Evolutionary conservation across 2,329 filamentous ascomycete genomes (phyloP).

Genomic region (Stemphylium lycopersici): DNA sequence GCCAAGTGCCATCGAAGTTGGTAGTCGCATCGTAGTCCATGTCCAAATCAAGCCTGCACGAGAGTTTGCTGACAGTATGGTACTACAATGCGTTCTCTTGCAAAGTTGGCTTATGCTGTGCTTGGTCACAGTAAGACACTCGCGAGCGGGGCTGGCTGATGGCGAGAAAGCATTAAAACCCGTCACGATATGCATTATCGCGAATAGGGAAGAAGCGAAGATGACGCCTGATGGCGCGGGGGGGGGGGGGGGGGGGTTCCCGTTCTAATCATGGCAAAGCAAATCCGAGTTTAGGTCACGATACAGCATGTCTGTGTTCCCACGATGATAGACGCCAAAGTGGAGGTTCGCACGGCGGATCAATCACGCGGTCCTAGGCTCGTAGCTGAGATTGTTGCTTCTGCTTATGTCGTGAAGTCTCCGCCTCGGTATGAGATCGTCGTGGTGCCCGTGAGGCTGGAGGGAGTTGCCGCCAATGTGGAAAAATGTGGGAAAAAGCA

Average conservation of each 20-base stretch:
- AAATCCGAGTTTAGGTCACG: constrained; percentile 10
- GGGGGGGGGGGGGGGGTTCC: no score
- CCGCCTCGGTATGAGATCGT: background rate
- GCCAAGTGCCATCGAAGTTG: constrained; percentile 23
- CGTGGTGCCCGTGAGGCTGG: constrained; percentile 8
- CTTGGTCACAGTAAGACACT: background rate
- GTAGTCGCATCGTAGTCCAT: background rate
- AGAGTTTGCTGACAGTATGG: background rate
- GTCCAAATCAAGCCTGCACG: background rate
- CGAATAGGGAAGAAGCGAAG: constrained; percentile 26
- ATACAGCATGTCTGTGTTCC: constrained; percentile 12
- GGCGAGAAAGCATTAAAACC: background rate
- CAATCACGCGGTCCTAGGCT: constrained; percentile 4
- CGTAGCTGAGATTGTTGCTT: constrained; percentile 1
- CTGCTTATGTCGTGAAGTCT: background rate
- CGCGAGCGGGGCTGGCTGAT: background rate
- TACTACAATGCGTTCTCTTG: background rate
- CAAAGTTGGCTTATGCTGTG: background rate
- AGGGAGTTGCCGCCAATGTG: constrained; percentile 29
- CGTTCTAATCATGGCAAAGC: constrained; percentile 13
- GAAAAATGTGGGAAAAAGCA: constrained; percentile 27
- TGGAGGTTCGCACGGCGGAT: constrained; percentile 9
- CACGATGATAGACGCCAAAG: constrained; percentile 13
- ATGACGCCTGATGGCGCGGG: constrained; percentile 12
- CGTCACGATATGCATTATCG: background rate